Percentiles rank a stretch among this genome's conserved stretches.
Evolutionary conservation across 192 early-diverging fungal species (phyloP).

Genomic region (Pilobolus umbonatus): DNA sequence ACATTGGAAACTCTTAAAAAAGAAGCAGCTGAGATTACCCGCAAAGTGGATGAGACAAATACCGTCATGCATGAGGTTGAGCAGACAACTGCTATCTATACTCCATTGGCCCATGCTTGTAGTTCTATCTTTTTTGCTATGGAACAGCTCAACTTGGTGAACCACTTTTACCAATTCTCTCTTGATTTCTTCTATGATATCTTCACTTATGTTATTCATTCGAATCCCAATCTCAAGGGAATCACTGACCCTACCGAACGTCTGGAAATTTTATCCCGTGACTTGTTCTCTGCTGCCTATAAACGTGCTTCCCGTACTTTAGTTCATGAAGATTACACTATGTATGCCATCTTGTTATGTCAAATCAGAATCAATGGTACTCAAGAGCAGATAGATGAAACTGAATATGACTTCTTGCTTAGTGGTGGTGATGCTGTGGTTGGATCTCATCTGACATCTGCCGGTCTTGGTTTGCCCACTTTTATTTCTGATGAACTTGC

Average conservation of each 20-base stretch:
- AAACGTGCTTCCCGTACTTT: slow-evolving; percentile 76
- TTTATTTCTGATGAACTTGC: slow-evolving; percentile 50
- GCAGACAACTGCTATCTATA: slow-evolving; percentile 81
- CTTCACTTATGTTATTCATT: slow-evolving; percentile 81
- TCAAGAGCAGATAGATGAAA: slow-evolving; percentile 52
- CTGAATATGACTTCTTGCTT: slow-evolving; percentile 68
- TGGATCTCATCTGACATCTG: slow-evolving; percentile 27
- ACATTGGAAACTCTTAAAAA: slow-evolving; percentile 94
- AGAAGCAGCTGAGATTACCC: slow-evolving; percentile 91
- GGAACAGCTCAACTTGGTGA: slow-evolving; percentile 83
- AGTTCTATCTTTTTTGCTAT: slow-evolving; percentile 95
- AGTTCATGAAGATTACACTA: slow-evolving; percentile 88
- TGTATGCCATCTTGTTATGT: slow-evolving; percentile 80
- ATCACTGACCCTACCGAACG: slow-evolving; percentile 66
- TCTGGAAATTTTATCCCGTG: slow-evolving; percentile 67
- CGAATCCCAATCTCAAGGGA: slow-evolving; percentile 61
- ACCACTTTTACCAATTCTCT: slow-evolving; percentile 99
- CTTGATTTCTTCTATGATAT: slow-evolving; percentile 94
- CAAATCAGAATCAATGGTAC: slow-evolving; percentile 75
- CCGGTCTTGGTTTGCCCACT: slow-evolving; percentile 33
- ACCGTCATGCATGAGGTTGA: slow-evolving; percentile 94
- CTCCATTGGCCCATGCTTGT: slow-evolving; percentile 87
- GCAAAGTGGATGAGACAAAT: slow-evolving; percentile 93
- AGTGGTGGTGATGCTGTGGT: slow-evolving; percentile 48
- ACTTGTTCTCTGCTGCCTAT: slow-evolving; percentile 82